Percentiles rank a stretch among this genome's conserved stretches.
Evolutionary conservation across 2,329 filamentous ascomycete genomes (phyloP).

Genomic region (Botrytis deweyae): DNA sequence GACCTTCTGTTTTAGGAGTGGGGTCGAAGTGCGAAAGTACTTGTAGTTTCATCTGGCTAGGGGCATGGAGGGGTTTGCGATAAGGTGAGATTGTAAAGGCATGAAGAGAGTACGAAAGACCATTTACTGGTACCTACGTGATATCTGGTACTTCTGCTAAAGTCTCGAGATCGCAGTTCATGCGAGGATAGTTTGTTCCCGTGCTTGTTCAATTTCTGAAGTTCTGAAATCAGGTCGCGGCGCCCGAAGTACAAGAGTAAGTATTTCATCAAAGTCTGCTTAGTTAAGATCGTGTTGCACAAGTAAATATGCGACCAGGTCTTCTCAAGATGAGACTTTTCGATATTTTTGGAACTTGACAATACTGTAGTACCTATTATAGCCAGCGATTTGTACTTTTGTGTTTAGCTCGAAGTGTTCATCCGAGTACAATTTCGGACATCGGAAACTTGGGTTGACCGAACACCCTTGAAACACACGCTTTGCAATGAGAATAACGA

Average conservation of each 20-base stretch:
- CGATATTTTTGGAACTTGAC: neutral
- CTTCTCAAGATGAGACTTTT: neutral
- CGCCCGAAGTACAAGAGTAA: neutral
- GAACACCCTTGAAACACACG: constrained; percentile 7
- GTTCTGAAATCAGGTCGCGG: neutral
- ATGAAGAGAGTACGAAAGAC: neutral
- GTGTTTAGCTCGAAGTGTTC: neutral
- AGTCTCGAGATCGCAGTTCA: neutral
- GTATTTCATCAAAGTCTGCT: neutral
- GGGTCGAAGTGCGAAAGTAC: constrained; percentile 5
- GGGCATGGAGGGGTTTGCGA: constrained; percentile 19
- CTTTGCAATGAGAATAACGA: constrained; percentile 1
- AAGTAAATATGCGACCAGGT: neutral
- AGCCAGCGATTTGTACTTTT: neutral
- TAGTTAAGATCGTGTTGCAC: neutral
- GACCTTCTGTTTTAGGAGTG: constrained; percentile 19
- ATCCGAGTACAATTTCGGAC: constrained; percentile 8
- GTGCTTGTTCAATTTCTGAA: neutral
- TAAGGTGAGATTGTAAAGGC: constrained; percentile 15
- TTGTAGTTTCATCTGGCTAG: constrained; percentile 16
- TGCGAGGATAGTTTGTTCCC: neutral
- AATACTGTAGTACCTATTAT: neutral
- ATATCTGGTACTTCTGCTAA: neutral
- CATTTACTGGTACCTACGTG: neutral
- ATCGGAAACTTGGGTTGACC: constrained; percentile 3